These are phyloP conservation scores for Gliomastix tumulicola DNA, from an alignment of 2,329 filamentous ascomycete genomes.

Conservation along the genomic window DNA sequence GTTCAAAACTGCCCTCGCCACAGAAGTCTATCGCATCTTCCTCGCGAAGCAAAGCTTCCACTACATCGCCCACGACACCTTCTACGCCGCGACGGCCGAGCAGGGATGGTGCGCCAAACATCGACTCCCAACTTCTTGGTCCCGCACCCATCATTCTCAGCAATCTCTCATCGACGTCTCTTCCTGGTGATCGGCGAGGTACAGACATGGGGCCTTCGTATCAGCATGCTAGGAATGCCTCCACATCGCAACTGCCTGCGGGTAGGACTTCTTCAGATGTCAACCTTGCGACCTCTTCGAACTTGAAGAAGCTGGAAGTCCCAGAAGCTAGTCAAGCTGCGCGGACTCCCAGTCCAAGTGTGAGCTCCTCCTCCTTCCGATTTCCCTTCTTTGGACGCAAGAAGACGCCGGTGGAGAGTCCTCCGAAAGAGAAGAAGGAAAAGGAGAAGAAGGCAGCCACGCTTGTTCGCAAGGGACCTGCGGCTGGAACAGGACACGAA, in stretches of 20 bases:
- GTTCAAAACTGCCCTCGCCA: too few species aligned
- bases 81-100: slow-evolving; percentile 47
- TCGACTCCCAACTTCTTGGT: slow-evolving; percentile 48
- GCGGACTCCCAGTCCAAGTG: slow-evolving; percentile 46
- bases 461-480: slow-evolving; percentile 63
- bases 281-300: too few species aligned
- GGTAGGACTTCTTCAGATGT: too few species aligned
- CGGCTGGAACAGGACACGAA: slow-evolving; percentile 91
- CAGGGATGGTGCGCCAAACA: slow-evolving; percentile 58
- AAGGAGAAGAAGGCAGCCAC: slow-evolving; percentile 26
- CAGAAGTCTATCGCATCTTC: slow-evolving; percentile 8
- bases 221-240: slow-evolving; percentile 19
- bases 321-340: slow-evolving; percentile 12
- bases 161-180: slow-evolving; percentile 46
- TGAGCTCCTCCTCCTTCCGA: slow-evolving; percentile 49
- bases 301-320: slow-evolving; percentile 11
- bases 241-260: slow-evolving; percentile 19
- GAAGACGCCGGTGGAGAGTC: slow-evolving; percentile 51
- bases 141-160: slow-evolving; percentile 53
- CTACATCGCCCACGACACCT: background rate
- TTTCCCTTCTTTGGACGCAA: slow-evolving; percentile 75
- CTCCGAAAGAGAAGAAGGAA: slow-evolving; percentile 39
- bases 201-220: slow-evolving; percentile 21
- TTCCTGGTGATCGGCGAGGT: slow-evolving; percentile 36
- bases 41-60: background rate